Evolutionary conservation across 176 grass and related monocot species (phyloP), one percentile per base, ranked within the genome.

Genomic region (Alloteropsis semialata): DNA sequence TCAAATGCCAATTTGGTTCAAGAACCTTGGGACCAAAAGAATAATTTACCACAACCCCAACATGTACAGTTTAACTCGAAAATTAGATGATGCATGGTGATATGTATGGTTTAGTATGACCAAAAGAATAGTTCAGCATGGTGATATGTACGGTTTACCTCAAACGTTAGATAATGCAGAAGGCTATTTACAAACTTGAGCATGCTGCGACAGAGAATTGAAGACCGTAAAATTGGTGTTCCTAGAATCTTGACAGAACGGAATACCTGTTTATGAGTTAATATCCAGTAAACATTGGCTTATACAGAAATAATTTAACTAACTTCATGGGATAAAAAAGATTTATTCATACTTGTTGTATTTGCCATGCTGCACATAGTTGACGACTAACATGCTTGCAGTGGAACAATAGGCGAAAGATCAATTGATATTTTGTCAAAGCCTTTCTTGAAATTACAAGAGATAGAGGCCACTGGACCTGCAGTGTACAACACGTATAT

Each of bases 171-270:
- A 94, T 99, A 96, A 89, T 99, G 96, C 71, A 94, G 87, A 85
- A 99, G 89, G 63, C 93, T 99, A 86, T 99, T 94, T 74, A 99
- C 86, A 88, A 99, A 99, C 82, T 94, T 99, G 76, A 99, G 85
- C 96, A 99, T 99, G 81, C 85, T 94, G 32, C 96, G 79, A 76
- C 93, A 99, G 78, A 99, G 93, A 94, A 96, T 92, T 27, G 96
- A 99, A 33, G 96, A 96, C 16, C 96, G 82, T 8, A 93, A 59
- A 77, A 96, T 93, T 67, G 93, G 87, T 59, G 93, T 99, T 65
- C 89, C 85, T 16, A 96, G 83, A 85, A 96, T 99, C 78, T 88
- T 94, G 67, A 86, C 80, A 62, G 85, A 82, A 65, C 91, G 89
- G 75, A 99, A 99, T 28, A 86, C 87, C 91, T 99, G 85, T 74